These are phyloP conservation scores for Tulasnella calospora DNA, from an alignment of 768 basidiomycete species.

Conservation along the genomic window DNA sequence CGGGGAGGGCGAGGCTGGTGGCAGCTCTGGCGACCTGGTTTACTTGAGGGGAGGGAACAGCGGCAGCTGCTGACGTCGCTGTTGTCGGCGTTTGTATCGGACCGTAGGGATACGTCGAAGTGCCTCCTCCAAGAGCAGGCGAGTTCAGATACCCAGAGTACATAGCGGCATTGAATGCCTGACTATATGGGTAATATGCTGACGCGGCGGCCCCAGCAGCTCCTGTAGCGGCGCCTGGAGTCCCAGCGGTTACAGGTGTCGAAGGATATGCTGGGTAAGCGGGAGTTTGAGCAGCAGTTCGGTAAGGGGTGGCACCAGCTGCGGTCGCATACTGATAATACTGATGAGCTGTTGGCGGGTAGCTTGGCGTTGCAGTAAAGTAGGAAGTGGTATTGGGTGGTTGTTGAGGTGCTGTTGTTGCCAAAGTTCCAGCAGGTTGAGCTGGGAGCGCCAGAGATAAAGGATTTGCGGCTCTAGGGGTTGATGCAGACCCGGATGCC, in stretches of 20 bases:
- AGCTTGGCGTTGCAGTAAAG: not conserved
- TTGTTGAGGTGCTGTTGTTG: not conserved
- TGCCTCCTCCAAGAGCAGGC: not conserved
- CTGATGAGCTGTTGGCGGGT: not conserved
- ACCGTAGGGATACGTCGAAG: slow-evolving; percentile 6
- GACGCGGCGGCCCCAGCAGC: not conserved
- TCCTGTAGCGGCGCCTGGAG: not conserved
- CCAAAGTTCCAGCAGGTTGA: slow-evolving; percentile 9
- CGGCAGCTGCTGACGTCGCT: not conserved
- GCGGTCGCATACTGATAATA: slow-evolving; percentile 4
- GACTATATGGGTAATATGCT: slow-evolving; percentile 5
- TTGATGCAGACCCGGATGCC: not conserved
- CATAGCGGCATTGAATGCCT: slow-evolving; percentile 7
- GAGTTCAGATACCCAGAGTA: slow-evolving; percentile 11
- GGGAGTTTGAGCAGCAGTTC: not conserved
- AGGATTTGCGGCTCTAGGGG: not conserved
- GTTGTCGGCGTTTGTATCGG: slow-evolving; percentile 2
- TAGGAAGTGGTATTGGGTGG: not conserved
- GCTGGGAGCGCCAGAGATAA: slow-evolving; percentile 8
- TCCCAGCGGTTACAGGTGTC: not conserved
- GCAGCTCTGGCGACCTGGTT: not conserved
- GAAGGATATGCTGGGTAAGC: slow-evolving; percentile 4
- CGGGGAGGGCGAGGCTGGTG: not conserved
- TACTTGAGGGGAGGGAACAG: not conserved
- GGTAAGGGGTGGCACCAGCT: not conserved